phyloP scores from a whole-genome alignment of 2,329 filamentous ascomycete genomes.

The Pseudopithomyces maydicus region DNA sequence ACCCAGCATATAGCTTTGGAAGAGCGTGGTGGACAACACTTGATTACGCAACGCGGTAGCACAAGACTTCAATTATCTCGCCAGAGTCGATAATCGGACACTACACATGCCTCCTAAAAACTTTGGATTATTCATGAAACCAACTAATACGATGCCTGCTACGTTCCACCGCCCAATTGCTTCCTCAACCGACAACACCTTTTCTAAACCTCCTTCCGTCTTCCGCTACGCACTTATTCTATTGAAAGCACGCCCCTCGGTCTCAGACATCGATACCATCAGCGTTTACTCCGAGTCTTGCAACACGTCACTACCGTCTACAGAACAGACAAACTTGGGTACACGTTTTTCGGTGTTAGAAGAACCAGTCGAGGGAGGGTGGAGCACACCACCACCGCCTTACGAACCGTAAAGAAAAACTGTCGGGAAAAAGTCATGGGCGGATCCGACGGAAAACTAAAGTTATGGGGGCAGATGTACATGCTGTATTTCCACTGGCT shows the following conservation, averaged over 20 bases:
- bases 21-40: not conserved
- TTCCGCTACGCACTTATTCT: constrained; percentile 34
- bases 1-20: not conserved
- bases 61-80: not conserved
- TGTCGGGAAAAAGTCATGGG: not conserved
- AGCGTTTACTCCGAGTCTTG: constrained; percentile 14
- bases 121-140: not conserved
- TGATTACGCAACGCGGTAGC: not conserved
- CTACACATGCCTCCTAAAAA: not conserved
- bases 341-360: not conserved
- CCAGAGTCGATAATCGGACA: not conserved
- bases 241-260: constrained; percentile 33
- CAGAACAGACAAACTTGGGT: not conserved
- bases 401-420: constrained; percentile 12
- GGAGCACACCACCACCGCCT: constrained; percentile 21
- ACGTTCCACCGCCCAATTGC: constrained; percentile 10
- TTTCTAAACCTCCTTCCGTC: constrained; percentile 25
- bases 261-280: constrained; percentile 19
- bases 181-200: constrained; percentile 6
- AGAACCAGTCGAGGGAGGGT: not conserved
- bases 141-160: constrained; percentile 10
- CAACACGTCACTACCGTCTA: constrained; percentile 3
- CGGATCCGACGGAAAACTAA: not conserved
- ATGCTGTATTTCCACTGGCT: not conserved
- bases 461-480: not conserved